Conservation (phyloP, 169 alveolate species). For the Plasmodium yoelii region DNA sequence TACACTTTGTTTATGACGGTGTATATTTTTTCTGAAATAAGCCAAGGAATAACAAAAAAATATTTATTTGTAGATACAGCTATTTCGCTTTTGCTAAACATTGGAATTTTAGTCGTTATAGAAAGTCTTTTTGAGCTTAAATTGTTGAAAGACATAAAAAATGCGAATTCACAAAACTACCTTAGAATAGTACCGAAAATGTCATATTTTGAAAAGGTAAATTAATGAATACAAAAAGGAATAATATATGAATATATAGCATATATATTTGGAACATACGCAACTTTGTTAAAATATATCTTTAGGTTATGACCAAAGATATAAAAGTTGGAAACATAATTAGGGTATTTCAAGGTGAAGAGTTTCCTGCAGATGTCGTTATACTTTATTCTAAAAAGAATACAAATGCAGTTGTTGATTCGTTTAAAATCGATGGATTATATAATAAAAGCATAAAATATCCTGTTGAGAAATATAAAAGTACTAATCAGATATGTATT, state of each 20-base stretch:
- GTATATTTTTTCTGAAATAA: slow-evolving; percentile 67
- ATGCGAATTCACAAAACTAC: slow-evolving; percentile 75
- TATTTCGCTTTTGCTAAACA: slow-evolving; percentile 37
- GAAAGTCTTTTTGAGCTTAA: slow-evolving; percentile 68
- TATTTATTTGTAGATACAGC: slow-evolving; percentile 50
- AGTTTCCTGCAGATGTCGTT: slow-evolving; percentile 76
- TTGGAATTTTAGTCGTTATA: slow-evolving; percentile 43
- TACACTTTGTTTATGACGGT: slow-evolving; percentile 54
- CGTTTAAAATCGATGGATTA: slow-evolving; percentile 72
- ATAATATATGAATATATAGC: no score
- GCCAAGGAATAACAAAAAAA: slow-evolving; percentile 34
- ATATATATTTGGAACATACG: no score
- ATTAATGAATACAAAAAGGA: not conserved
- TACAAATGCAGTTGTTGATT: slow-evolving; percentile 61
- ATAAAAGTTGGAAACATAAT: slow-evolving; percentile 75
- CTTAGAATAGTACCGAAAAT: slow-evolving; percentile 73
- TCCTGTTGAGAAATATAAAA: slow-evolving; percentile 73
- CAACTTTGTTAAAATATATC: no score
- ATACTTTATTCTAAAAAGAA: slow-evolving; percentile 64
- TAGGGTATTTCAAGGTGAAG: slow-evolving; percentile 62
- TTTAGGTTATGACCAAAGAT: slow-evolving; percentile 75
- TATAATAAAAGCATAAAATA: slow-evolving; percentile 54
- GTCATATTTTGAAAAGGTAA: slow-evolving; percentile 72
- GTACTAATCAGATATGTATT: slow-evolving; percentile 17
- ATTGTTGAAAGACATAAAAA: slow-evolving; percentile 48